Conservation (phyloP, 1,284 basidiomycete genomes). For the Ustilago esculenta region DNA sequence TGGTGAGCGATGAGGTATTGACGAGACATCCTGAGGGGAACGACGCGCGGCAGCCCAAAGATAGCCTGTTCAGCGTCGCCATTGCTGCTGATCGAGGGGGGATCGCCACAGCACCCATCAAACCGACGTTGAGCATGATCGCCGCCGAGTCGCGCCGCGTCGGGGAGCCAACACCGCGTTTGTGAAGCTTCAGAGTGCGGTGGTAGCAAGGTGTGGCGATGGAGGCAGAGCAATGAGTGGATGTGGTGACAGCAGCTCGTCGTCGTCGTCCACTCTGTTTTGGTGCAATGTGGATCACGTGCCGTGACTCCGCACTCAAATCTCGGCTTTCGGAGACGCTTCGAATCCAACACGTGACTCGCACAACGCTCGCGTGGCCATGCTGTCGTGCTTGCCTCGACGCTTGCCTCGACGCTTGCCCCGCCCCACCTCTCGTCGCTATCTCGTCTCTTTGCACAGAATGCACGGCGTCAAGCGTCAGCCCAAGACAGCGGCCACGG, state of each 20-base stretch:
- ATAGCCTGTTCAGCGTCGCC: neutral
- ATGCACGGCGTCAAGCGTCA: conserved; percentile 54
- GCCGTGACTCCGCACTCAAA: neutral
- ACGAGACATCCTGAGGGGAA: neutral
- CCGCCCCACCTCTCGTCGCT: neutral
- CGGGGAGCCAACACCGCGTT: too few relatives aligned
- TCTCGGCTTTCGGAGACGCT: conserved; percentile 1
- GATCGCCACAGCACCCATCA: conserved; percentile 5
- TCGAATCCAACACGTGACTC: neutral
- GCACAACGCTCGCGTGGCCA: neutral
- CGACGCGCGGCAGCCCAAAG: neutral
- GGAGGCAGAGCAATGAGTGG: too few relatives aligned
- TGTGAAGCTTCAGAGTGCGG: too few relatives aligned
- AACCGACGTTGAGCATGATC: conserved; percentile 19
- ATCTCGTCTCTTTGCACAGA: neutral
- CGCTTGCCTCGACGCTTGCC: neutral
- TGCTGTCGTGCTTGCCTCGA: too few relatives aligned
- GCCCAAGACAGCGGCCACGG: conserved; percentile 21
- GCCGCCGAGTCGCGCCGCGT: too few relatives aligned
- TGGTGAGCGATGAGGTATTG: neutral
- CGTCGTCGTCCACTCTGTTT: conserved; percentile 11
- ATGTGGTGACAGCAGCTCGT: too few relatives aligned
- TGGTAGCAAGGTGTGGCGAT: too few relatives aligned
- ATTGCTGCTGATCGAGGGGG: neutral
- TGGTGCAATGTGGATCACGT: too few relatives aligned